Conservation (phyloP, 1,284 basidiomycete species). For the Tilletia setariae region DNA sequence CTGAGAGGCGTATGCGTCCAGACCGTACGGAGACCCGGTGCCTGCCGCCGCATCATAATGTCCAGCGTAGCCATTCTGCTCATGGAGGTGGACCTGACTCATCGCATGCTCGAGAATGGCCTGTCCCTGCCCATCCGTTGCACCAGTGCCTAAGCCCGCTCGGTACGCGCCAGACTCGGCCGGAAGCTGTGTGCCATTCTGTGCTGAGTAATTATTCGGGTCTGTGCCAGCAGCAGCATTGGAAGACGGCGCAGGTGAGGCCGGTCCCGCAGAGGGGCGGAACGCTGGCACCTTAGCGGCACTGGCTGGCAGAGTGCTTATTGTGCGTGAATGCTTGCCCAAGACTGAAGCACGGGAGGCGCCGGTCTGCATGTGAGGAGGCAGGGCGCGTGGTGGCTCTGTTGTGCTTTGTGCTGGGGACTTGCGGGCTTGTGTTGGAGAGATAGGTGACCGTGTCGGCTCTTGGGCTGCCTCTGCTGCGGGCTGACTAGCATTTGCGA, state of each 20-base stretch:
- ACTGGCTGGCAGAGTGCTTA: slow-evolving; percentile 5
- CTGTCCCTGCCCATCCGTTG: not conserved
- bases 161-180: not conserved
- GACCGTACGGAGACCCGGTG: not conserved
- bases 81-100: not conserved
- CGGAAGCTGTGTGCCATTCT: too few species aligned
- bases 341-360: not conserved
- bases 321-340: slow-evolving; percentile 2
- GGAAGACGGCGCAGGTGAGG: not conserved
- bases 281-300: slow-evolving; percentile 7
- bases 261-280: not conserved
- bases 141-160: not conserved
- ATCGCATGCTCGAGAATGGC: not conserved
- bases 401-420: not conserved
- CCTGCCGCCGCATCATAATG: not conserved
- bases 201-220: not conserved
- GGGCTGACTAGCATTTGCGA: not conserved
- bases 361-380: slow-evolving; percentile 9
- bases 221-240: not conserved
- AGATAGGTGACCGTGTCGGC: not conserved
- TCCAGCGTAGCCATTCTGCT: not conserved
- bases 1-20: slow-evolving; percentile 11
- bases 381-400: not conserved
- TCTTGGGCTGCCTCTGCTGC: not conserved
- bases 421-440: not conserved